Percentiles rank a stretch among this genome's conserved stretches.
phyloP scores from a whole-genome alignment of 176 grass and related monocot species.

The Aegilops tauschii region DNA sequence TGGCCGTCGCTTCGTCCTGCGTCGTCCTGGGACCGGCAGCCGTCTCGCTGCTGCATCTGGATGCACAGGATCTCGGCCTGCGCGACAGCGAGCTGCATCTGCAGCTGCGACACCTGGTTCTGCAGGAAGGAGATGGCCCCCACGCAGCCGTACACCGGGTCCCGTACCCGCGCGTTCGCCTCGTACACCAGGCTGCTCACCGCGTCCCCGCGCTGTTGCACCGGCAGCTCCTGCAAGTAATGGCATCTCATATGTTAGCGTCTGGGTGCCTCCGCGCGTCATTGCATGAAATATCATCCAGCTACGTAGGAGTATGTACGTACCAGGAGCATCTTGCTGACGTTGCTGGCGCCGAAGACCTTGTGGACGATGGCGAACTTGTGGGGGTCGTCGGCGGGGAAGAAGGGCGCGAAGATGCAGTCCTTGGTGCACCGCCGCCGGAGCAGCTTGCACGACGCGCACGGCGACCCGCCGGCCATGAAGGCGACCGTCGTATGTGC shows the following conservation, averaged over 20 bases:
- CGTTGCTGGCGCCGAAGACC: slow-evolving; percentile 91
- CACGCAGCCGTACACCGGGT: slow-evolving; percentile 89
- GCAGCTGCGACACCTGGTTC: slow-evolving; percentile 90
- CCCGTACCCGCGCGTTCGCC: slow-evolving; percentile 79
- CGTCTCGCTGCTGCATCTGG: slow-evolving; percentile 65
- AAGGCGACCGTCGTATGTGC: not conserved
- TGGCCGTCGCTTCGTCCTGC: not conserved
- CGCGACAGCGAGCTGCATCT: slow-evolving; percentile 93
- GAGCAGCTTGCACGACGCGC: slow-evolving; percentile 90
- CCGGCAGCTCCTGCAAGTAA: slow-evolving; percentile 56
- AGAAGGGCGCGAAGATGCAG: slow-evolving; percentile 94
- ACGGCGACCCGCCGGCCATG: slow-evolving; percentile 70
- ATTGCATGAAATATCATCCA: not conserved
- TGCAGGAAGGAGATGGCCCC: slow-evolving; percentile 91
- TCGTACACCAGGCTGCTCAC: slow-evolving; percentile 96
- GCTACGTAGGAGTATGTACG: not conserved
- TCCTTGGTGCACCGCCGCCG: slow-evolving; percentile 84
- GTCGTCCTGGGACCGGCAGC: not conserved
- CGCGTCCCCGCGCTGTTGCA: slow-evolving; percentile 80
- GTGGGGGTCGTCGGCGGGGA: slow-evolving; percentile 84
- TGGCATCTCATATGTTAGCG: not conserved
- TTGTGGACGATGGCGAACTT: slow-evolving; percentile 96
- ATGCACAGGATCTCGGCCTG: slow-evolving; percentile 92
- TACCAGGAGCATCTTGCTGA: slow-evolving; percentile 93
- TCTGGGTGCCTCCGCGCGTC: not conserved